A percentile compares a stretch with the other conserved stretches of the same genome.
Conservation (phyloP, 106 monocot genomes). For the Phalaenopsis aphrodite region DNA sequence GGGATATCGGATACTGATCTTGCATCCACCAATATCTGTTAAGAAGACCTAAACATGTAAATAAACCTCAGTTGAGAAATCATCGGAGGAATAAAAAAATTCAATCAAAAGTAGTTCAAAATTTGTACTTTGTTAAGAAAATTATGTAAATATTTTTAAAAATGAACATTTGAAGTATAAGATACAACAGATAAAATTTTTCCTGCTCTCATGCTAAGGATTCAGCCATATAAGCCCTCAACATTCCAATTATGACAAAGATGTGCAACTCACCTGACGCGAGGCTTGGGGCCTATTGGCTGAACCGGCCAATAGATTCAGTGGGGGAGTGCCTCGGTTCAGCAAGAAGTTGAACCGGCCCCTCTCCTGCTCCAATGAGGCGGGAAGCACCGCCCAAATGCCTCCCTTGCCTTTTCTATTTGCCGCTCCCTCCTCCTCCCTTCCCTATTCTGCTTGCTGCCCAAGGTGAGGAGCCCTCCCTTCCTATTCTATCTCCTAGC, state of each 20-base stretch:
- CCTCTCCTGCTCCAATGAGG: too few relatives aligned
- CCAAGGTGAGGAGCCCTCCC: too few relatives aligned
- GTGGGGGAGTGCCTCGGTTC: too few relatives aligned
- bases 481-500: too few relatives aligned
- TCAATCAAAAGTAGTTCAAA: neutral
- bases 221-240: neutral
- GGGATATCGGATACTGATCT: conserved; percentile 34
- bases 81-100: neutral
- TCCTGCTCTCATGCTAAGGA: neutral
- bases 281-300: too few relatives aligned
- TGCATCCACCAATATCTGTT: conserved; percentile 98
- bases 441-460: too few relatives aligned
- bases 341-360: too few relatives aligned
- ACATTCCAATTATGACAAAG: neutral
- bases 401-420: too few relatives aligned
- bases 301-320: too few relatives aligned
- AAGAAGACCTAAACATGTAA: conserved; percentile 51
- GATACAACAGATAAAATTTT: neutral
- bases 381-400: too few relatives aligned
- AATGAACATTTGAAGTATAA: neutral
- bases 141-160: neutral
- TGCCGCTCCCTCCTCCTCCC: too few relatives aligned
- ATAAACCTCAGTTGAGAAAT: conserved; percentile 1
- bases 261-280: neutral
- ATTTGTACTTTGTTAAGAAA: neutral